A percentile compares a stretch with the other conserved stretches of the same genome.
Evolutionary conservation across 2,329 filamentous ascomycete species (phyloP).

Genomic region (Trichophaea hybrida): DNA sequence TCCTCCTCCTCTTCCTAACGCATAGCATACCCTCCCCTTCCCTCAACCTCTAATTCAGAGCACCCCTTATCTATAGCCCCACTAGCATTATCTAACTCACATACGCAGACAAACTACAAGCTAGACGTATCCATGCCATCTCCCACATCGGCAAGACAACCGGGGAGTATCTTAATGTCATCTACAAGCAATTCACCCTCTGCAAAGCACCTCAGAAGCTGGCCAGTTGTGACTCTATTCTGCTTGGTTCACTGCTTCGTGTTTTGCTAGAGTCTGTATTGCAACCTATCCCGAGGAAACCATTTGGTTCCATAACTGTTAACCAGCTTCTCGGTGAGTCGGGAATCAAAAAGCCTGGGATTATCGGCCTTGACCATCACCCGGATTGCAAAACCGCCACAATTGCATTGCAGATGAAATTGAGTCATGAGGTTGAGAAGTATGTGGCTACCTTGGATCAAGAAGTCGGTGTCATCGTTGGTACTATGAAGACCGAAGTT

Average conservation of each 20-base stretch:
- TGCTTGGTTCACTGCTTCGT: not conserved
- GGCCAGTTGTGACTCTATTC: not conserved
- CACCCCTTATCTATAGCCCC: no score
- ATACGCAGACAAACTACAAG: not conserved
- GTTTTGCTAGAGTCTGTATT: not conserved
- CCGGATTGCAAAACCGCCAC: not conserved
- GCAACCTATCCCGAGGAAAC: not conserved
- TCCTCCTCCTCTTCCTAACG: no score
- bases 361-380: not conserved
- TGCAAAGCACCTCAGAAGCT: not conserved
- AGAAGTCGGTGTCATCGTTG: no score
- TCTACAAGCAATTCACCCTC: not conserved
- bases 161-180: not conserved
- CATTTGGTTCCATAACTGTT: not conserved
- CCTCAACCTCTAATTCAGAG: no score
- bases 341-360: not conserved
- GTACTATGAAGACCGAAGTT: no score
- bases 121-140: not conserved
- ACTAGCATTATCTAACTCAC: no score
- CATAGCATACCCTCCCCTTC: no score
- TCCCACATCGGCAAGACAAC: not conserved
- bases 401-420: not conserved
- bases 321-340: not conserved
- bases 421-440: not conserved
- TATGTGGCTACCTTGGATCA: not conserved